Percentiles rank a stretch among this genome's conserved stretches.
Conservation (phyloP, 2,329 filamentous ascomycete genomes). For the Pseudogymnoascus sp. region DNA sequence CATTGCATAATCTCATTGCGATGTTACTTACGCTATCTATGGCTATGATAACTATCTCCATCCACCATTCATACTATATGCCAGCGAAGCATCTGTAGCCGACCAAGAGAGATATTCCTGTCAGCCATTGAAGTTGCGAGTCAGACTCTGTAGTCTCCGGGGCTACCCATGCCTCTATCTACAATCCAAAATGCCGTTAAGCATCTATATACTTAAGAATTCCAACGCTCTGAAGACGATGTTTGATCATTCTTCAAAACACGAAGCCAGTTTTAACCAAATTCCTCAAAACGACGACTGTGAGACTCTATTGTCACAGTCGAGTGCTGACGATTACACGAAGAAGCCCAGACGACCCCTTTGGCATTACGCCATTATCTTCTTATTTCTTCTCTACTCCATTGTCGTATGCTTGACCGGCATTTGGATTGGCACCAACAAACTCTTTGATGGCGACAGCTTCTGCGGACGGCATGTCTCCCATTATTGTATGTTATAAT, state of each 20-base stretch:
- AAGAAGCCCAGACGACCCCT: background rate
- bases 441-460: background rate
- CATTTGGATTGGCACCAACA: background rate
- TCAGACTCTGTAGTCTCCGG: background rate
- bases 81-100: background rate
- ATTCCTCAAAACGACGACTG: background rate
- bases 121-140: background rate
- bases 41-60: background rate
- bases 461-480: background rate
- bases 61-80: background rate
- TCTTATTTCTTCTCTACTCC: background rate
- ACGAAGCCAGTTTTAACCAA: background rate
- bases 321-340: background rate
- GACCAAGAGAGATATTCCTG: background rate
- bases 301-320: background rate
- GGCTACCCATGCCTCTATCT: background rate
- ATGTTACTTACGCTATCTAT: background rate
- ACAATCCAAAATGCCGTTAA: slow-evolving; percentile 2
- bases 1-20: background rate
- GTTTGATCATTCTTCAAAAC: background rate
- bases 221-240: background rate
- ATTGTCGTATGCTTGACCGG: background rate
- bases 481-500: background rate
- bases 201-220: background rate
- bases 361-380: background rate